phyloP scores from a whole-genome alignment of 768 basidiomycete species.

The Pisolithus orientalis region DNA sequence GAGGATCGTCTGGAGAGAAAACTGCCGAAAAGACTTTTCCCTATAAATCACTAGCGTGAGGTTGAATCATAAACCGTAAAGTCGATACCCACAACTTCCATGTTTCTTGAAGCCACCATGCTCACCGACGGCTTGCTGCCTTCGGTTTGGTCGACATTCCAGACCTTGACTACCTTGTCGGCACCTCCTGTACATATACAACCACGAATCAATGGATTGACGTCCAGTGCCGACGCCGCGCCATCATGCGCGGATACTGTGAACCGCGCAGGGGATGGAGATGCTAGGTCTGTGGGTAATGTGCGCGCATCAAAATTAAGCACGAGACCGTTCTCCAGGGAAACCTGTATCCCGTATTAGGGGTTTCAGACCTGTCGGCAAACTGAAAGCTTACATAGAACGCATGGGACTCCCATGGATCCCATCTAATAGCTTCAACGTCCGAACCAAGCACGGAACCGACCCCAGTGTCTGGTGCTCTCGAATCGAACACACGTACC shows the following conservation, averaged over 20 bases:
- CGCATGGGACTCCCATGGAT: constrained; percentile 83
- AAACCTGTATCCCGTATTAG: constrained; percentile 50
- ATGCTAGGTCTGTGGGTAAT: constrained; percentile 60
- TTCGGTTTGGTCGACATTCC: constrained; percentile 76
- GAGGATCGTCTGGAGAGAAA: constrained; percentile 92
- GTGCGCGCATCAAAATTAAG: constrained; percentile 89
- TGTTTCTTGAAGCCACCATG: constrained; percentile 79
- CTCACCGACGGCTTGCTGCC: constrained; percentile 69
- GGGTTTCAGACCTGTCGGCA: neutral
- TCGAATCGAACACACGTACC: constrained; percentile 89
- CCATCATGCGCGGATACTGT: constrained; percentile 93
- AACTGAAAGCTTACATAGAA: constrained; percentile 64
- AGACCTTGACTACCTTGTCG: constrained; percentile 93
- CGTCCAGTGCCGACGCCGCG: constrained; percentile 80
- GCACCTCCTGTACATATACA: constrained; percentile 91
- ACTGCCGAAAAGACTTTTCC: constrained; percentile 92
- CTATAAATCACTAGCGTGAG: constrained; percentile 33
- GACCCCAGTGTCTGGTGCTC: constrained; percentile 75
- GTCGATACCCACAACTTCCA: constrained; percentile 69
- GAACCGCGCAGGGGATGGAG: constrained; percentile 68
- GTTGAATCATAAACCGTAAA: neutral
- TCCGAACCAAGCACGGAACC: constrained; percentile 86
- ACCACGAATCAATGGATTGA: constrained; percentile 85
- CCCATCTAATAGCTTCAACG: constrained; percentile 92
- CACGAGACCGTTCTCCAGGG: constrained; percentile 90